Evolutionary conservation across 2,329 filamentous ascomycete species (phyloP), one percentile per base, ranked within the genome.

Genomic region (Colletotrichum chrysophilum): DNA sequence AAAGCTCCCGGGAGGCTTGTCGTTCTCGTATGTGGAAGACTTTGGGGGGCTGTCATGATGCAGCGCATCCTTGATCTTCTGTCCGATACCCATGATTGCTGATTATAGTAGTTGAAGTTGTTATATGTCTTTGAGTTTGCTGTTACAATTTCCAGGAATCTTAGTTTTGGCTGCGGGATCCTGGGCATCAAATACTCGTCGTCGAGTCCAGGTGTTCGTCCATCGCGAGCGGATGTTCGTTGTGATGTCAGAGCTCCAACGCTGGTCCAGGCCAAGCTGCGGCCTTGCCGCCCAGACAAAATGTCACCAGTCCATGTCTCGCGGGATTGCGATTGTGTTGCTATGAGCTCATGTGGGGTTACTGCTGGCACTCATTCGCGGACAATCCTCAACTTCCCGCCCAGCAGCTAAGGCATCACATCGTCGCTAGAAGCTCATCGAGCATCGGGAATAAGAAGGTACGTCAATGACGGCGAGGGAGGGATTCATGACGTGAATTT

Each of bases 1-100:
- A n/a, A 77, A 77, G 6, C 60, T 55, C 34, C 75, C 75, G 1
- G 75, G 75, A 12, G 75, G 66, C 14, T 60, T 68, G 32, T 72
- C 36, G 14, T 66, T 58, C 21, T 71, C 67, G 30, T 77, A 68
- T 24, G 71, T 71, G 7, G 58, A 61, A 14, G 61, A 68, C 7
- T 71, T 55, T 13, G 52, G 34, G 61, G 56, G 43, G 14, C 65
- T 30, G 30, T 77, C 66, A 52, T 76, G 32, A 38, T 78, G 75
- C 34, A 78, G 71, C 10, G 77, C 77, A 26, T 77, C 73, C 72
- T 78, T 78, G 30, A 78, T 77, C 66, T 78, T 78, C n/a, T 75
- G 32, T 52, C 36, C 76, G 48, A 78, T 68, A 69, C 77, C 77
- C 77, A 78, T 78, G 61, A 52, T 77, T 74, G 55, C 38, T 66